Evolutionary conservation across 176 grass and related monocot genomes (phyloP).

Genomic region (Hordeum vulgare): DNA sequence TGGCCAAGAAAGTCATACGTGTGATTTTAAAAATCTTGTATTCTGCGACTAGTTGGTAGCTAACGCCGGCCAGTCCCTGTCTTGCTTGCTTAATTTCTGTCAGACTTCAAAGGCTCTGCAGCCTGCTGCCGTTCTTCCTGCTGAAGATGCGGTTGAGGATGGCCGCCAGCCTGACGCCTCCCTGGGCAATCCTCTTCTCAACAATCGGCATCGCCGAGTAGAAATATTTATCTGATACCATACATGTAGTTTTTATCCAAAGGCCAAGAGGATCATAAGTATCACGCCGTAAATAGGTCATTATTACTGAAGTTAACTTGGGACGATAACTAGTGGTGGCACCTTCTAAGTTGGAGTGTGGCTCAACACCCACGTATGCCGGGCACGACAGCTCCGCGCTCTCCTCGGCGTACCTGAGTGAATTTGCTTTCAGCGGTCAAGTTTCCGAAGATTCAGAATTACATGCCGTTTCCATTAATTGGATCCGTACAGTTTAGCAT

Average conservation of each 20-base stretch:
- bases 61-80: no score
- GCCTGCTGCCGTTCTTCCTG: background rate
- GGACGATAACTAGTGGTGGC: background rate
- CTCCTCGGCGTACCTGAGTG: conserved; percentile 40
- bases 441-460: background rate
- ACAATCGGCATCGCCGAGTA: conserved; percentile 32
- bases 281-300: background rate
- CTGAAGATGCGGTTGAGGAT: conserved; percentile 40
- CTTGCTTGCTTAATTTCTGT: no score
- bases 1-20: no score
- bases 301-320: no score
- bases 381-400: conserved; percentile 35
- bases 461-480: background rate
- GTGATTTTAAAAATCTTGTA: no score
- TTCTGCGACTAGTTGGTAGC: no score
- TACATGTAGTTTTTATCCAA: background rate
- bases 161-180: conserved; percentile 24
- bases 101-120: background rate
- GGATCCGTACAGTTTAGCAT: background rate
- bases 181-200: conserved; percentile 52
- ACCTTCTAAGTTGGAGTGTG: conserved; percentile 39
- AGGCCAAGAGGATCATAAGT: background rate
- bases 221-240: conserved; percentile 52
- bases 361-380: conserved; percentile 35
- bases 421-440: background rate